Evolutionary conservation across 2,329 filamentous ascomycete species (phyloP).

Genomic region (Aureobasidium sp.): DNA sequence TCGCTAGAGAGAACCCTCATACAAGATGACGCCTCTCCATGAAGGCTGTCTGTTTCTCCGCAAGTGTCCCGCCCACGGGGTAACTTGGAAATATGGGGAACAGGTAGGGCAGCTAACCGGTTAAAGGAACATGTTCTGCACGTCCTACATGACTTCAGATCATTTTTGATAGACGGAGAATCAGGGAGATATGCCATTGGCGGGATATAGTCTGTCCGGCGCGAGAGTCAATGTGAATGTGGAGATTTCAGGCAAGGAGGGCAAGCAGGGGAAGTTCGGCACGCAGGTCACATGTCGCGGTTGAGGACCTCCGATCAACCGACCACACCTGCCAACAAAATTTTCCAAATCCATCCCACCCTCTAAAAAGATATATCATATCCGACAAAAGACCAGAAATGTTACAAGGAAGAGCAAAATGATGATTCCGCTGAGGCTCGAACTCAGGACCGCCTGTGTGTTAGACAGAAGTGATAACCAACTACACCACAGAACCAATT

Average conservation of each 20-base stretch:
- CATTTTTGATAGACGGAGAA: background rate
- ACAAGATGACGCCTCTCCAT: conserved; percentile 2
- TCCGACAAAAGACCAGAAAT: background rate
- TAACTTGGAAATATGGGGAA: conserved; percentile 1
- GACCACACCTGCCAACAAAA: background rate
- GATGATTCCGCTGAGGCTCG: no score
- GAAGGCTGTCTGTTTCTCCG: conserved; percentile 3
- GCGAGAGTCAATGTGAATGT: background rate
- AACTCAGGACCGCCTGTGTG: background rate
- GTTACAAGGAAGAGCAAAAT: no score
- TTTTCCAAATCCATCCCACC: no score
- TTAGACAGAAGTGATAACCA: background rate
- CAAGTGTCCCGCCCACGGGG: conserved; percentile 3
- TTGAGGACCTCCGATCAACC: background rate
- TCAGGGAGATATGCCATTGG: background rate
- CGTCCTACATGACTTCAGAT: background rate
- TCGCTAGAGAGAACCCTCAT: background rate
- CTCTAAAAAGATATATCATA: no score
- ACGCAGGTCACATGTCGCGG: background rate
- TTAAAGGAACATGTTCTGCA: background rate
- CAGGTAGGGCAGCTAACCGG: background rate
- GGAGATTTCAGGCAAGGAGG: conserved; percentile 1
- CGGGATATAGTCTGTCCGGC: background rate
- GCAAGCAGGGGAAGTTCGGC: conserved; percentile 1
- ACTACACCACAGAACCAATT: background rate